A percentile compares a stretch with the other conserved stretches of the same genome.
Evolutionary conservation across 768 basidiomycete genomes (phyloP).

Genomic region (Leccinum fibrillosum): DNA sequence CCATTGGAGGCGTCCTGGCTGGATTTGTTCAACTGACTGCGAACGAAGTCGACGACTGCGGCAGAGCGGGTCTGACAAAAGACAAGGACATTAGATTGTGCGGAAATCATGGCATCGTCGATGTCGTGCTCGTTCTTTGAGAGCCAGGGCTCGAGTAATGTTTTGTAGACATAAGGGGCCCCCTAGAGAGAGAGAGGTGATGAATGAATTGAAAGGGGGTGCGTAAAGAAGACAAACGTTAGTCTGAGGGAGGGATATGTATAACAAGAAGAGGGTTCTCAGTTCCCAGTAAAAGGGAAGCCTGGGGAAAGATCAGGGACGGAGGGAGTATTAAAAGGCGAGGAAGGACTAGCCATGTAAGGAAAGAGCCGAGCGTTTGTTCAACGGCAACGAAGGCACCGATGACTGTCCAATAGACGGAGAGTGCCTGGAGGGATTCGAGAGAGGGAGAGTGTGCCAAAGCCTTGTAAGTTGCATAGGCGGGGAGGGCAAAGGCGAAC

Average conservation of each 20-base stretch:
- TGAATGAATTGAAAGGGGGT: conserved; percentile 3
- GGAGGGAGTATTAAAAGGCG: not conserved
- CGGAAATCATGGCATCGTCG: conserved; percentile 54
- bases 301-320: conserved; percentile 39
- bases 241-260: conserved; percentile 65
- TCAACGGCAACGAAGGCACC: conserved; percentile 60
- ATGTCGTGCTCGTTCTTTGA: conserved; percentile 54
- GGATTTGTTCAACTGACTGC: conserved; percentile 43
- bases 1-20: conserved; percentile 24
- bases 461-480: conserved; percentile 66
- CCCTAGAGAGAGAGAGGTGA: conserved; percentile 41
- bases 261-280: conserved; percentile 65
- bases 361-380: conserved; percentile 57
- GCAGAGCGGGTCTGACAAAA: conserved; percentile 54
- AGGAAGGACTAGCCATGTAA: conserved; percentile 53
- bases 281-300: conserved; percentile 75
- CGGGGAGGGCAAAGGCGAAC: conserved; percentile 67
- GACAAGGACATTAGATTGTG: conserved; percentile 50
- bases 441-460: conserved; percentile 49
- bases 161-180: conserved; percentile 60
- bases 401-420: conserved; percentile 64
- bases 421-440: conserved; percentile 55
- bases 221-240: conserved; percentile 41
- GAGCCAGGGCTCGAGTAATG: conserved; percentile 61
- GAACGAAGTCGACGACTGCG: conserved; percentile 46